Evolutionary conservation across 192 early-diverging fungal genomes (phyloP).

Genomic region (Linnemannia zychae): DNA sequence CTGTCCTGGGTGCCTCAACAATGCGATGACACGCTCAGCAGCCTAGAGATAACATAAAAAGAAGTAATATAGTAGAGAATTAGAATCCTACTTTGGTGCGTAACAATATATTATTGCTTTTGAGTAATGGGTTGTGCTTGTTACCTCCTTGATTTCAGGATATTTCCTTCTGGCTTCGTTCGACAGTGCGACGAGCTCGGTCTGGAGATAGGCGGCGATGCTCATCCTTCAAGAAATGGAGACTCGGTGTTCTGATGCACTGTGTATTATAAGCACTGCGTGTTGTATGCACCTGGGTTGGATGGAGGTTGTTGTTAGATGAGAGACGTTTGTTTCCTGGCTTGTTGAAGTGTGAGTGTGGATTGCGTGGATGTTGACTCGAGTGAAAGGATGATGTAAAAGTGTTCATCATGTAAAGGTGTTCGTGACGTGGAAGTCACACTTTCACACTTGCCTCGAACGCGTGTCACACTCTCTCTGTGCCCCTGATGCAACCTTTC

Average conservation of each 20-base stretch:
- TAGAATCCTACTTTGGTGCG: neutral
- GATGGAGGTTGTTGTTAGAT: neutral
- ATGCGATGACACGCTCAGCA: slow-evolving; percentile 68
- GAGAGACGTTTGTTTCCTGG: neutral
- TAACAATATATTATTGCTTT: neutral
- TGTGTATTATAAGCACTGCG: too few relatives aligned
- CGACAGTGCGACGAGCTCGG: slow-evolving; percentile 87
- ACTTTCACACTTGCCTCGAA: neutral
- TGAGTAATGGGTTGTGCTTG: too few relatives aligned
- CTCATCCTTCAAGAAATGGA: slow-evolving; percentile 34
- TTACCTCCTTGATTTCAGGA: slow-evolving; percentile 96
- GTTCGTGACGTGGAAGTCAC: slow-evolving; percentile 3
- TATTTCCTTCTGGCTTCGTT: slow-evolving; percentile 90
- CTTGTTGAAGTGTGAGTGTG: neutral
- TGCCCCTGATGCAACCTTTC: too few relatives aligned
- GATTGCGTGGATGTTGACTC: neutral
- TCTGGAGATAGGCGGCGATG: slow-evolving; percentile 73
- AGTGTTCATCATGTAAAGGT: neutral
- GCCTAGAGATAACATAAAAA: slow-evolving; percentile 31
- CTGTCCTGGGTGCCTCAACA: slow-evolving; percentile 62
- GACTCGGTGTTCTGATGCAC: neutral
- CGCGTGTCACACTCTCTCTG: neutral
- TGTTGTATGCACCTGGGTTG: neutral
- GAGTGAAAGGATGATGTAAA: neutral
- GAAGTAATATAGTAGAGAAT: neutral